phyloP scores from a whole-genome alignment of 1,284 basidiomycete genomes.

The Omphalotus olearius region DNA sequence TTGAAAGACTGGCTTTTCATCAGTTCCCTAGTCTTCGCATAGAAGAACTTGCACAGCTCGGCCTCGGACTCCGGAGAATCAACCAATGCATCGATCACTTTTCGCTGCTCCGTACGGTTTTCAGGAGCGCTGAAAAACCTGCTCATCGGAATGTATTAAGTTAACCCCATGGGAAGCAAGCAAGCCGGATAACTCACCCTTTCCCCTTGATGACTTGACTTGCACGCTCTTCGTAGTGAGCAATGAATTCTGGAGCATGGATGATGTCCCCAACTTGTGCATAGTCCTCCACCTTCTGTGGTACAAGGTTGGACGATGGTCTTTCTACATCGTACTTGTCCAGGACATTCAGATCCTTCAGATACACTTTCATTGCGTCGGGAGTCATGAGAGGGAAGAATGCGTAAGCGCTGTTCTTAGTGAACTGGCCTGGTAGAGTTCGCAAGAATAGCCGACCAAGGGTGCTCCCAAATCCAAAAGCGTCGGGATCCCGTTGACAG shows the following conservation, averaged over 20 bases:
- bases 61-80: slow-evolving; percentile 40
- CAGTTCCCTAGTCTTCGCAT: slow-evolving; percentile 51
- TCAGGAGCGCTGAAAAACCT: slow-evolving; percentile 56
- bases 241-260: slow-evolving; percentile 41
- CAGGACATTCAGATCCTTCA: slow-evolving; percentile 50
- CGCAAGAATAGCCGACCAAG: slow-evolving; percentile 73
- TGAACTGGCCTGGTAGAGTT: slow-evolving; percentile 66
- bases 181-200: slow-evolving; percentile 39
- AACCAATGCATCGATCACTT: slow-evolving; percentile 44
- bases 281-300: slow-evolving; percentile 40
- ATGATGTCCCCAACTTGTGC: slow-evolving; percentile 50
- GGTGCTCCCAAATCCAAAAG: slow-evolving; percentile 62
- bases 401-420: slow-evolving; percentile 69
- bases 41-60: slow-evolving; percentile 58
- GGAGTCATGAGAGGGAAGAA: slow-evolving; percentile 88
- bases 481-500: slow-evolving; percentile 65
- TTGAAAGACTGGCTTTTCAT: slow-evolving; percentile 50
- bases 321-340: slow-evolving; percentile 50
- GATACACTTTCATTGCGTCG: slow-evolving; percentile 54
- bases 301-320: slow-evolving; percentile 30
- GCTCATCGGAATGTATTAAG: neutral
- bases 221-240: slow-evolving; percentile 47
- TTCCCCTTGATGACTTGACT: slow-evolving; percentile 47
- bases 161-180: neutral
- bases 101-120: slow-evolving; percentile 39